These are phyloP conservation scores for Penicillium fuscoglaucum DNA, from an alignment of 2,329 filamentous ascomycete genomes.

Conservation along the genomic window DNA sequence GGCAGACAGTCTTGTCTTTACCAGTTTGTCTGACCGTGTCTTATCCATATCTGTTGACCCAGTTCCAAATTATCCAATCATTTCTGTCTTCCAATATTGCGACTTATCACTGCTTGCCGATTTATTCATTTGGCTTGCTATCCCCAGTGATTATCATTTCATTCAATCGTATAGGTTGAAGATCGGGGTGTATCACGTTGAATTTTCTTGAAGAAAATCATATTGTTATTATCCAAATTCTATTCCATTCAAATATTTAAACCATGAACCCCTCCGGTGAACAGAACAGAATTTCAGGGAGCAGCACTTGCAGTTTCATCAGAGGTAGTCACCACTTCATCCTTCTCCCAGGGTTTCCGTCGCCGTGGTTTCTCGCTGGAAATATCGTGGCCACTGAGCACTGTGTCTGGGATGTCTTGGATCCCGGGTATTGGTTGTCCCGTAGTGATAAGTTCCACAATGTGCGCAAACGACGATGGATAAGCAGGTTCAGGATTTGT, in stretches of 20 bases:
- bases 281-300: neutral
- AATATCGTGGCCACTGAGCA: slow-evolving; percentile 69
- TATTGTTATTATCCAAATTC: slow-evolving; percentile 18
- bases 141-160: slow-evolving; percentile 9
- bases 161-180: slow-evolving; percentile 4
- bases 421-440: slow-evolving; percentile 85
- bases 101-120: slow-evolving; percentile 14
- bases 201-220: slow-evolving; percentile 3
- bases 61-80: slow-evolving; percentile 4
- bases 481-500: slow-evolving; percentile 58
- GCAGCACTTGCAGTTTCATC: slow-evolving; percentile 8
- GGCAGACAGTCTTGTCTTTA: neutral
- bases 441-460: slow-evolving; percentile 79
- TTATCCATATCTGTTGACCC: slow-evolving; percentile 2
- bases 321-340: slow-evolving; percentile 30
- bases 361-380: slow-evolving; percentile 54
- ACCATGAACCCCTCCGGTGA: neutral
- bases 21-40: neutral
- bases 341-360: slow-evolving; percentile 79
- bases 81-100: slow-evolving; percentile 13
- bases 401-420: slow-evolving; percentile 77
- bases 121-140: slow-evolving; percentile 23
- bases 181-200: slow-evolving; percentile 9
- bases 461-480: slow-evolving; percentile 78
- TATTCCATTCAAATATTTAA: slow-evolving; percentile 3